Evolutionary conservation across 352 stramenopile genomes (phyloP), one percentile per base, ranked within the genome.

Genomic region (Globisporangium megalacanthum): DNA sequence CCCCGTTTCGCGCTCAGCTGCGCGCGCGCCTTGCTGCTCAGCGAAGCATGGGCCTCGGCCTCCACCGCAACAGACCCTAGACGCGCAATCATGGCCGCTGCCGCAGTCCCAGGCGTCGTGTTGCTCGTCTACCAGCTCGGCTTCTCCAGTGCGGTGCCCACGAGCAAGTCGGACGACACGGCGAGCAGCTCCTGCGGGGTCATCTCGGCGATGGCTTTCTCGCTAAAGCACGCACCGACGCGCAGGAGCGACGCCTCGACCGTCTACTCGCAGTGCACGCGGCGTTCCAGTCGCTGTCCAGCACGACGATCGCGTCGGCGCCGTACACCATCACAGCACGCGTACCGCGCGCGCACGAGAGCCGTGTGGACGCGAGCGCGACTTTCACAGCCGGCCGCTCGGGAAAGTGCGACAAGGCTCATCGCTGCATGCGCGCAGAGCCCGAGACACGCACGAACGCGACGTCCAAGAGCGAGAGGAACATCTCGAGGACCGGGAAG

Each of bases 261-360:
- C 2, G 80, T 92, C 58, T 86, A 74, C 54, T 94, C 85, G 50
- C 79, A 92, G 53, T 94, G 80, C 41, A 94, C 63, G 22, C 85
- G 79, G 77, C 68, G 35, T 88, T 88, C 84, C 84, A 94, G 45
- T 94, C 85, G 61, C 83, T 87, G 46, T 94, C 85, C 9, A 94
- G 48, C 1, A 94, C 83, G 33, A 94, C 54, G 20, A 94, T 80
- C n/a, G 71, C 79, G 19, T 94, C 81, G 0, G 72, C 77, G 13
- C 85, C 85, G 55, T 86, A 94, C 29, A 92, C 70, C 6, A 77
- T 78, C 1, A 77, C 70, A 4, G 81, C 72, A 7, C 70, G 79
- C 7, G 58, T 72, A 3, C 79, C 81, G 8, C 74, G 54, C 1
- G 58, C 55, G 11, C 58, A 67, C 4, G 70, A 70, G 14, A 92